Evolutionary conservation across 2,329 filamentous ascomycete species (phyloP), one percentile per base, ranked within the genome.

Genomic region (Myriosclerotinia curreyana): DNA sequence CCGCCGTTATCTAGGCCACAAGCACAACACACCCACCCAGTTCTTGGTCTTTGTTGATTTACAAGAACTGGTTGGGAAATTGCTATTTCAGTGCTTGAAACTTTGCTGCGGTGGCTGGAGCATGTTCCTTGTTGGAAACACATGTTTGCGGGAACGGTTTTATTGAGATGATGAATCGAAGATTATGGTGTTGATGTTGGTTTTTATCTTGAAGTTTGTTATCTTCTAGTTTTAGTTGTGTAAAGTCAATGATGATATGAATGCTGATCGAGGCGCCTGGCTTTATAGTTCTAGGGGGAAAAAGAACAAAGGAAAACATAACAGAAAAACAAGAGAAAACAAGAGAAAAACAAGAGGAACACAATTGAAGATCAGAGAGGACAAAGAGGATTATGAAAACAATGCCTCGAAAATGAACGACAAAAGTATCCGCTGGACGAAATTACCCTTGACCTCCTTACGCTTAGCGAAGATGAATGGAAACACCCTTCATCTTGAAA

Each of bases 21-120:
- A n/a, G n/a, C 28, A 51, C 56, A 60, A 51, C 56, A 60, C n/a
- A 51, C n/a, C 56, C 56, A 60, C 6, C 46, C 31, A 25, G 14
- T 3, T 14, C n/a, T 2, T 38, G 5, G 3, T 14, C n/a, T 2
- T 38, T 2, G 3, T 14, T 22, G 31, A 51, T 28, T 25, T 28
- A 50, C 9, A 36, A 14, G 53, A 28, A 17, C 12, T 44, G 53
- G 20, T 42, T 22, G 9, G 22, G 25, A 12, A 22, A 25, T 15
- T 17, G 17, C 25, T 31, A 6, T 31, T 31, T 31, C 28, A 31
- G 28, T 31, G 4, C 28, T 5, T 31, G 28, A 31, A 5, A 17
- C 8, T 8, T n/a, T 15, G 20, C 12, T 42, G 17, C 25, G 4
- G 42, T 11, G 22, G 12, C n/a, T 17, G 5, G 20, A 48, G 14